Base-by-base conservation (phyloP, 768 basidiomycete species). In the Agrocybe pediades region DNA sequence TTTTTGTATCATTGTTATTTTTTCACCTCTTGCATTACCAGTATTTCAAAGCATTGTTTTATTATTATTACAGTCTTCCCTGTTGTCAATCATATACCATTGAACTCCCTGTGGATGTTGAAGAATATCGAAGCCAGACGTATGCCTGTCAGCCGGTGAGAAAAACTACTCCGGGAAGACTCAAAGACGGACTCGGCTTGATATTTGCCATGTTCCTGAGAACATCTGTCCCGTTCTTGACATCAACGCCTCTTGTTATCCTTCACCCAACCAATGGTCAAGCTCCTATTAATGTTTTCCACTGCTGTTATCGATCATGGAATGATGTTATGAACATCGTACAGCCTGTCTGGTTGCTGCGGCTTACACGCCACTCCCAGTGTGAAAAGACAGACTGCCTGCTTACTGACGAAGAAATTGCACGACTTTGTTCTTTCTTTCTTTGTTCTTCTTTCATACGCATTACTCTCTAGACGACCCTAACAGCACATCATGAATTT, bases 1-100 rank as follows among this genome's bases (percentile, higher is more conserved):
- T 55, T 57, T 62, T 55, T 61, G 62, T 61, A 59, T 51, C 55
- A 46, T 45, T 60, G 51, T 62, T 57, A 51, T 58, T 55, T 29
- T 39, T 51, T 36, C 24, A 40, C 43, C 41, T 54, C 43, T 61
- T 55, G 53, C 55, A 49, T 55, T 30, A 50, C 54, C 56, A 40
- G 48, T 45, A 54, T 54, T 53, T 60, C 59, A 56, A 50, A 42
- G 29, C 50, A 60, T 56, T 51, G 49, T 36, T 61, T 61, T 51
- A 51, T 56, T 51, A 51, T 56, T 55, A 54, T 56, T 55, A 60
- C 55, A 57, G 56, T 42, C 36, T 49, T 47, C 41, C 45, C 30
- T 51, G 55, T 51, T 52, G 20, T 49, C 30, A 15, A 41, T 39
- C 46, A 44, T 48, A 43, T 43, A 39, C 16, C 27, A 30, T 46